A percentile compares a stretch with the other conserved stretches of the same genome.
Evolutionary conservation across 179 eudicot genomes (phyloP).

Genomic region (Gypsophila paniculata): DNA sequence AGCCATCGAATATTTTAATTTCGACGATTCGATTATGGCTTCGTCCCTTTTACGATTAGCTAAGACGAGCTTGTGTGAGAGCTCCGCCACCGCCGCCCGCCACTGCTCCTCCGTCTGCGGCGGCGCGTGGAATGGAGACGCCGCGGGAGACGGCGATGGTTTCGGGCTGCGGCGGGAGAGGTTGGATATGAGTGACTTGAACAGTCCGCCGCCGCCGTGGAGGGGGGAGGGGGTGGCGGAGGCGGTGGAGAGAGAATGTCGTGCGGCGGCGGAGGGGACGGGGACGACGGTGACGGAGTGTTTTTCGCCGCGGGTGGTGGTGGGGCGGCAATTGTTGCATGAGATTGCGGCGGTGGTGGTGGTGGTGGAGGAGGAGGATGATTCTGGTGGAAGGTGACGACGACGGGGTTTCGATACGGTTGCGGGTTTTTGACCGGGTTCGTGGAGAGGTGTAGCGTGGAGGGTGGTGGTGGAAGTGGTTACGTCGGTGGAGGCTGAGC

Average conservation of each 20-base stretch:
- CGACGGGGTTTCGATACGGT: constrained; percentile 7
- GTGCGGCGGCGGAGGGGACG: constrained; percentile 30
- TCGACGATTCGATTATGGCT: constrained; percentile 68
- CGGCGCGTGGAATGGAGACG: constrained; percentile 16
- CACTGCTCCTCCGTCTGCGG: constrained; percentile 55
- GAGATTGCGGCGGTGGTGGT: constrained; percentile 33
- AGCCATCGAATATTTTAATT: constrained; percentile 58
- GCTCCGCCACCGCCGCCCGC: constrained; percentile 56
- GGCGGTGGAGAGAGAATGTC: constrained; percentile 8
- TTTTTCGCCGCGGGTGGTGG: constrained; percentile 41
- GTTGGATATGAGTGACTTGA: constrained; percentile 52
- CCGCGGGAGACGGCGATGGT: constrained; percentile 23
- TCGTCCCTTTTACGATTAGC: constrained; percentile 70
- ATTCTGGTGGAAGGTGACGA: background rate
- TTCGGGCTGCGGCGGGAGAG: constrained; percentile 53
- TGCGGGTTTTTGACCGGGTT: constrained; percentile 18
- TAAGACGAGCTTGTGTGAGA: constrained; percentile 61
- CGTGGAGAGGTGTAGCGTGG: constrained; percentile 51
- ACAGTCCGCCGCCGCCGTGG: constrained; percentile 47
- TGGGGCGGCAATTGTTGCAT: constrained; percentile 88
- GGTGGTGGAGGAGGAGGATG: constrained; percentile 13
- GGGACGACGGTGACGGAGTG: constrained; percentile 50
- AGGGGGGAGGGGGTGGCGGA: constrained; percentile 10
- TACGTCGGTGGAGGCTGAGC: constrained; percentile 13
- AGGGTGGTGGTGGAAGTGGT: constrained; percentile 18